Base-by-base conservation (phyloP, 2,329 filamentous ascomycete species). In the Juglanconis sp. region DNA sequence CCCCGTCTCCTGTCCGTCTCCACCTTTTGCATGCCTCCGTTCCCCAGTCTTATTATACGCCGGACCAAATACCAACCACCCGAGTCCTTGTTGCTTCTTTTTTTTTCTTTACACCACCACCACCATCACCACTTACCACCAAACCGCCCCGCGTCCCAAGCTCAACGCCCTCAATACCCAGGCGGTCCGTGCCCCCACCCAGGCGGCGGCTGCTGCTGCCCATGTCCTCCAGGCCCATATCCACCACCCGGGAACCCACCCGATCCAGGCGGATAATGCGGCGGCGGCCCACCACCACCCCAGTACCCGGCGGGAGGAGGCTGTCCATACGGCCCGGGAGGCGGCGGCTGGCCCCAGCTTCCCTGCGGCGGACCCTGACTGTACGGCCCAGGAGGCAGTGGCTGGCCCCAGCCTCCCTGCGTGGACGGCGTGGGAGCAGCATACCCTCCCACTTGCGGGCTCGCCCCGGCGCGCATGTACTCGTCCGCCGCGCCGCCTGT, bases 341-440 rank as follows among this genome's bases (percentile, higher is more conserved):
- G 62, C 6, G 44, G 44, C 2, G 44, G 44, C 10, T 15, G n/a
- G 5, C n/a, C 44, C 15, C 15, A 15, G 17, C 24, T 47, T 8
- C 63, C 65, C 11, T 64, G 64, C 4, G 44, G 44, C 10, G 44
- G 44, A 4, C 8, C 44, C 13, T 42, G 40, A 24, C 44, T n/a
- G 24, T 47, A 47, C 11, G 11, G 40, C 5, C 40, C 40, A 9
- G 7, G 35, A 36, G 11, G 66, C 36, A 61, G 62, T n/a, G 60
- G 62, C 53, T 63, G 63, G 30, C 17, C 35, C 50, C 36, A 15
- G 17, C 36, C 24, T 47, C 44, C 15, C 10, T 70, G 70, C 1
- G 73, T 72, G 15, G 73, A 70, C 11, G 73, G 72, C 11, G 71
- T 66, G 51, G 59, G 66, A n/a, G 64, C 61, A 10, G 57, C 57